Percentiles rank a stretch among this genome's conserved stretches.
Evolutionary conservation across 306 rosid genomes (phyloP).

Genomic region (Phaseolus lunatus): DNA sequence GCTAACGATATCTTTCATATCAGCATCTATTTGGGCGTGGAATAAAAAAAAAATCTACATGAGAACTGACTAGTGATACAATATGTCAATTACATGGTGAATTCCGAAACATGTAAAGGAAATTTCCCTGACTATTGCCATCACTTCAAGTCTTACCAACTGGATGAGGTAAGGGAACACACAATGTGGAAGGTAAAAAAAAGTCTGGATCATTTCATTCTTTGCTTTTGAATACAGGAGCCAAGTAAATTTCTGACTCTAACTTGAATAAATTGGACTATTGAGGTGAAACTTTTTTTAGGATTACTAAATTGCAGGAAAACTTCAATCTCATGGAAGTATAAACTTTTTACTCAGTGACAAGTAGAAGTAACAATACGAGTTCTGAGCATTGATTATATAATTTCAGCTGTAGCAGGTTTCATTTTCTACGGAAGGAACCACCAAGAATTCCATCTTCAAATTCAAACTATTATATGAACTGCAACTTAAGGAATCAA

Average conservation of each 20-base stretch:
- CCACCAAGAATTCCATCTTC: not conserved
- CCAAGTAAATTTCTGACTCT: slow-evolving; percentile 6
- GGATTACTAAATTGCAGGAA: slow-evolving; percentile 34
- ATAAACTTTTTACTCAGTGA: not conserved
- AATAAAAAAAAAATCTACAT: slow-evolving; percentile 10
- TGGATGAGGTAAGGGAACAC: slow-evolving; percentile 24
- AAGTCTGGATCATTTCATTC: not conserved
- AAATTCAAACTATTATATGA: not conserved
- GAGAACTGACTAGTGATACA: slow-evolving; percentile 9
- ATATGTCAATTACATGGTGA: slow-evolving; percentile 11
- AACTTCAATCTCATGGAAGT: slow-evolving; percentile 12
- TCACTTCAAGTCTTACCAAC: slow-evolving; percentile 25
- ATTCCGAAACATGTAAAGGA: not conserved
- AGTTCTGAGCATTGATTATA: slow-evolving; percentile 3
- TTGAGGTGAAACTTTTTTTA: slow-evolving; percentile 24
- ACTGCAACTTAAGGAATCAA: not conserved
- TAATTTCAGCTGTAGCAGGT: slow-evolving; percentile 17
- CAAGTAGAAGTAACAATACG: not conserved
- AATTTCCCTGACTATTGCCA: slow-evolving; percentile 9
- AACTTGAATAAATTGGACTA: slow-evolving; percentile 1
- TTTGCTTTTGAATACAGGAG: not conserved
- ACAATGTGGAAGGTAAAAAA: slow-evolving; percentile 9
- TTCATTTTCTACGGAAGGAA: not conserved
- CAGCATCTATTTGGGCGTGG: slow-evolving; percentile 17
- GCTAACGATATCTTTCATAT: slow-evolving; percentile 30